A percentile compares a stretch with the other conserved stretches of the same genome.
These are phyloP conservation scores for Pugionium dolabratum DNA, from an alignment of 345 rosid genomes.

Conservation along the genomic window DNA sequence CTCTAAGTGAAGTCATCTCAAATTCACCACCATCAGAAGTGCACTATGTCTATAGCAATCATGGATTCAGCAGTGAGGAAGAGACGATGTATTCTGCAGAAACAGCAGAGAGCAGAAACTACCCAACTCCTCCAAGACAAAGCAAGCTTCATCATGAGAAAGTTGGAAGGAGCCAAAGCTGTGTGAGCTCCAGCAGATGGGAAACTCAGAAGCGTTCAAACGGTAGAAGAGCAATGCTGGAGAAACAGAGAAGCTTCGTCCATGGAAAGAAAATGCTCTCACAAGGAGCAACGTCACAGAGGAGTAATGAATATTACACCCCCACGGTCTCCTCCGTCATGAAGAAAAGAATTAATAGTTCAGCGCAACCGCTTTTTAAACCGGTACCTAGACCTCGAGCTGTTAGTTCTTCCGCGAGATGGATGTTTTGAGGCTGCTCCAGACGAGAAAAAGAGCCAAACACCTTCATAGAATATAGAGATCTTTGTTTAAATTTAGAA, in stretches of 20 bases:
- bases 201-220: conserved; percentile 54
- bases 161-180: conserved; percentile 91
- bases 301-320: conserved; percentile 88
- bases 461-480: conserved; percentile 33
- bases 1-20: conserved; percentile 55
- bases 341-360: conserved; percentile 68
- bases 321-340: conserved; percentile 90
- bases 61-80: conserved; percentile 58
- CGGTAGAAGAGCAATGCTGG: conserved; percentile 57
- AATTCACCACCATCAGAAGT: conserved; percentile 37
- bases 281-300: conserved; percentile 75
- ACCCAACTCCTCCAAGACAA: conserved; percentile 68
- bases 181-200: conserved; percentile 79
- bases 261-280: conserved; percentile 75
- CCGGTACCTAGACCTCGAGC: conserved; percentile 49
- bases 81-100: conserved; percentile 99
- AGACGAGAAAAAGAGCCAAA: conserved; percentile 26
- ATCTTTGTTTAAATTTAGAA: conserved; percentile 36
- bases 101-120: conserved; percentile 96
- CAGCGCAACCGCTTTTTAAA: conserved; percentile 46
- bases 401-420: conserved; percentile 69
- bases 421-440: conserved; percentile 61
- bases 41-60: conserved; percentile 33
- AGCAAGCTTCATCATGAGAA: conserved; percentile 54
- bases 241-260: conserved; percentile 72